Evolutionary conservation across 441 rosid genomes (phyloP).

Genomic region (Populus trichocarpa): DNA sequence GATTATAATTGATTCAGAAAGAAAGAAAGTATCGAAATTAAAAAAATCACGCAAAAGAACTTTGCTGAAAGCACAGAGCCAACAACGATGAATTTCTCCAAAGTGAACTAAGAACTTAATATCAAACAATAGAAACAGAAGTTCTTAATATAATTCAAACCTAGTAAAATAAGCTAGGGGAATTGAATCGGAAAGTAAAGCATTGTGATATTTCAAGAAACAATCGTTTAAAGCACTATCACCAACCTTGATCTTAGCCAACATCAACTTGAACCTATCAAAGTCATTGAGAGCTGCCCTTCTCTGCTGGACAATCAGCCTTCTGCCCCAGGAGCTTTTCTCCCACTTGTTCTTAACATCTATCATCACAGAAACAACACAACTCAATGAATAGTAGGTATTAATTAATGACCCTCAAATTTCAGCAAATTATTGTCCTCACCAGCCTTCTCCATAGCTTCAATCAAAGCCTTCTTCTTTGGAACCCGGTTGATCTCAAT

Average conservation of each 20-base stretch:
- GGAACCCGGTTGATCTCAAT: conserved; percentile 78
- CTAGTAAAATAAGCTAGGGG: not conserved
- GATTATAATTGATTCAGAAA: not conserved
- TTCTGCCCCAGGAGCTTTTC: conserved; percentile 87
- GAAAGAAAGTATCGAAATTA: not conserved
- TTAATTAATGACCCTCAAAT: not conserved
- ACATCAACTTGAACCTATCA: conserved; percentile 86
- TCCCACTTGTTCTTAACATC: conserved; percentile 92
- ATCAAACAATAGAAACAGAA: not conserved
- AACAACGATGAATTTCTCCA: not conserved
- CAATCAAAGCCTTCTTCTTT: conserved; percentile 69
- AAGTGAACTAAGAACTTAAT: not conserved
- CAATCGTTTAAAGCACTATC: not conserved
- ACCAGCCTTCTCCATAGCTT: conserved; percentile 94
- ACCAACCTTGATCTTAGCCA: conserved; percentile 82
- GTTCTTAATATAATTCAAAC: not conserved
- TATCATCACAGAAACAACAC: conserved; percentile 10
- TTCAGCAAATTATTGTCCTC: conserved; percentile 8
- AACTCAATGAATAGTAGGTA: not conserved
- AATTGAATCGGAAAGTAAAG: not conserved
- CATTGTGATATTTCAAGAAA: not conserved
- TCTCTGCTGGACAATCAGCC: conserved; percentile 74
- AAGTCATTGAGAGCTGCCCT: conserved; percentile 79
- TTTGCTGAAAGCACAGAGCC: not conserved
- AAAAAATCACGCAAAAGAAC: not conserved